These are phyloP conservation scores for Penicillium desertorum DNA, from an alignment of 495 filamentous ascomycete genomes.

Conservation along the genomic window DNA sequence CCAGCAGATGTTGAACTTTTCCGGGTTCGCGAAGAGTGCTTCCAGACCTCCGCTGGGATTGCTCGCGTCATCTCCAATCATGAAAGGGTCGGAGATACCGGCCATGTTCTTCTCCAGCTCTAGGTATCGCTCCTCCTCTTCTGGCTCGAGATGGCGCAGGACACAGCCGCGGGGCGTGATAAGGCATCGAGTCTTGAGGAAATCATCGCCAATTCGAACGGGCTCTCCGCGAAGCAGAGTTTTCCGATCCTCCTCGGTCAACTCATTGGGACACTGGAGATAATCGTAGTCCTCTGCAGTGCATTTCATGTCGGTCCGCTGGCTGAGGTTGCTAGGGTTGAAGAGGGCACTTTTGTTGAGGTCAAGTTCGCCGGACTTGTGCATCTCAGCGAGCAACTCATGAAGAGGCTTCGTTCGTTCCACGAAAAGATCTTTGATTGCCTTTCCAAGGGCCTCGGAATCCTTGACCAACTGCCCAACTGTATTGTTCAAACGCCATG, in stretches of 20 bases:
- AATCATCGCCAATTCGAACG: conserved; percentile 35
- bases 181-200: conserved; percentile 51
- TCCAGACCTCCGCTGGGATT: conserved; percentile 47
- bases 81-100: conserved; percentile 28
- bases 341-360: conserved; percentile 54
- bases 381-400: conserved; percentile 49
- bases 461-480: conserved; percentile 43
- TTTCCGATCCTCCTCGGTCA: conserved; percentile 45
- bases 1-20: conserved; percentile 47
- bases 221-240: conserved; percentile 43
- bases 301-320: conserved; percentile 53
- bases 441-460: conserved; percentile 34
- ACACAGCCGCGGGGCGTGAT: conserved; percentile 79
- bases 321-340: conserved; percentile 52
- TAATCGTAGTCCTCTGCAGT: conserved; percentile 45
- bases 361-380: conserved; percentile 48
- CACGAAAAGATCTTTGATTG: conserved; percentile 42
- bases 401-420: conserved; percentile 45
- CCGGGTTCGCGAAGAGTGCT: conserved; percentile 44
- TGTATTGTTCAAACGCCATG: conserved; percentile 47
- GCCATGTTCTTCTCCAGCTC: conserved; percentile 65
- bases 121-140: conserved; percentile 77
- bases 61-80: conserved; percentile 39
- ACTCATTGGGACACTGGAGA: conserved; percentile 38
- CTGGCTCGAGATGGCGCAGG: conserved; percentile 68